Evolutionary conservation across 371 early-diverging fungal genomes (phyloP).

Genomic region (Saksenaea oblongispora): DNA sequence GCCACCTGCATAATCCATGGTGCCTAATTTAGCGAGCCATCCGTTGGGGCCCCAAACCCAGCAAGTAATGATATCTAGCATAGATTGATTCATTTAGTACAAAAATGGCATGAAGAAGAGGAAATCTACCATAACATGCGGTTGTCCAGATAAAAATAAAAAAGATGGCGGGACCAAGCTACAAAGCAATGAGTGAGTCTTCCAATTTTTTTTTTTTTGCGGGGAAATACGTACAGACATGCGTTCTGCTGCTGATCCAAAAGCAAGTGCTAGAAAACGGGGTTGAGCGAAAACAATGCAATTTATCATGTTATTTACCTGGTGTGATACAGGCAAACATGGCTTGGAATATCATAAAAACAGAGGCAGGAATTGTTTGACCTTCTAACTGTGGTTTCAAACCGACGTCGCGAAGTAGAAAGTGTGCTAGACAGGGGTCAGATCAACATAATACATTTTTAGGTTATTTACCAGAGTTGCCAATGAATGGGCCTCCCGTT

Average conservation of each 20-base stretch:
- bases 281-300: constrained; percentile 15
- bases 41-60: constrained; percentile 85
- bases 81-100: neutral
- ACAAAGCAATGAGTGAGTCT: neutral
- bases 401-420: constrained; percentile 47
- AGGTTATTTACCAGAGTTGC: constrained; percentile 60
- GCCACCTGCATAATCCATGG: constrained; percentile 86
- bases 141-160: constrained; percentile 86
- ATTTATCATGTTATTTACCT: constrained; percentile 13
- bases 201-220: neutral
- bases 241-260: constrained; percentile 85
- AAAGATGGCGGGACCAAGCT: constrained; percentile 71
- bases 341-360: constrained; percentile 71
- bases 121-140: constrained; percentile 60
- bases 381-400: constrained; percentile 47
- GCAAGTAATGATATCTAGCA: constrained; percentile 68
- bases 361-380: constrained; percentile 56
- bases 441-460: neutral
- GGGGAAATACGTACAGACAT: constrained; percentile 52
- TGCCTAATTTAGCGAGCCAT: constrained; percentile 72
- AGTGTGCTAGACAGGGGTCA: constrained; percentile 23
- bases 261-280: constrained; percentile 64
- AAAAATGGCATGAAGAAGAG: neutral
- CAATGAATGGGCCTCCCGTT: constrained; percentile 74
- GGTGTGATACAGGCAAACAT: constrained; percentile 76